A percentile compares a stretch with the other conserved stretches of the same genome.
Evolutionary conservation across 257 asterid species (phyloP).

Genomic region (Apocynum venetum): DNA sequence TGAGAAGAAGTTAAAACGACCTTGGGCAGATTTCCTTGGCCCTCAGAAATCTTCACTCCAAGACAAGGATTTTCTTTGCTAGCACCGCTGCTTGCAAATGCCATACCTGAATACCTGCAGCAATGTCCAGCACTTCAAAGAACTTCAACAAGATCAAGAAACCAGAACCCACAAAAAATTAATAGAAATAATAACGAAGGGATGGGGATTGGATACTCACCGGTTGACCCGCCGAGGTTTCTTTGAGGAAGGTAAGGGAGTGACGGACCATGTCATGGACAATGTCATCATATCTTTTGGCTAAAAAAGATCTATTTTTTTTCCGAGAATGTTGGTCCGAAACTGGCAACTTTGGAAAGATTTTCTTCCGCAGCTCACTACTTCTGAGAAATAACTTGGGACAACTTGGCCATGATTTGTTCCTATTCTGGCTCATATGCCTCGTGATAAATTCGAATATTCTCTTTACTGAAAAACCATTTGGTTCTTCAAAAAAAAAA

Average conservation of each 20-base stretch:
- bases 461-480: neutral
- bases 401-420: neutral
- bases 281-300: constrained; percentile 47
- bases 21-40: constrained; percentile 79
- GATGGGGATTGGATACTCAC: constrained; percentile 35
- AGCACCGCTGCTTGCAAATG: constrained; percentile 49
- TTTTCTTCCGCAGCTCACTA: neutral
- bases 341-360: neutral
- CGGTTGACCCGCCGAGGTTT: constrained; percentile 62
- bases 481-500: too few relatives aligned
- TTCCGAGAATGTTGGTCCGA: neutral
- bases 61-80: constrained; percentile 34
- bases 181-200: neutral
- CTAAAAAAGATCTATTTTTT: neutral
- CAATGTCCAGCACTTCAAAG: neutral
- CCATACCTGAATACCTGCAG: constrained; percentile 62
- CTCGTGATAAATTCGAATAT: constrained; percentile 27
- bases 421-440: neutral
- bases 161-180: neutral
- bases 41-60: constrained; percentile 58
- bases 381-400: neutral
- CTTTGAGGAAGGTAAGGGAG: constrained; percentile 45
- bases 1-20: constrained; percentile 67
- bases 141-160: constrained; percentile 5
- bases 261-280: constrained; percentile 43